Evolutionary conservation across 345 rosid species (phyloP), one percentile per base, ranked within the genome.

Genomic region (Corymbia maculata): DNA sequence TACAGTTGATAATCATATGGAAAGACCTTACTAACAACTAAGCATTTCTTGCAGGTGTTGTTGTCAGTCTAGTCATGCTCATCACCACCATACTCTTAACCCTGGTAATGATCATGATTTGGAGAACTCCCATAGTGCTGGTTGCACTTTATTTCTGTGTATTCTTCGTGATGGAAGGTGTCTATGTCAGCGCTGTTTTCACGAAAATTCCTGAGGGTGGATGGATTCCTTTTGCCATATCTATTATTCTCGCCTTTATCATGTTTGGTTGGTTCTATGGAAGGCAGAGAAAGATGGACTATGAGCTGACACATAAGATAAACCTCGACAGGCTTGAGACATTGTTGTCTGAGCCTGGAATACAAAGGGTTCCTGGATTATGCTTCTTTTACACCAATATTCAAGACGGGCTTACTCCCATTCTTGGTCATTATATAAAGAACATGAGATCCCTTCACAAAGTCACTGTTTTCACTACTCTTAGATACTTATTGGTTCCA

Each of bases 201-300:
- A 94, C 95, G 45, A 97, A 97, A 90, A 88, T 95, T 82, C 94
- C 93, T 3, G 96, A 95, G 88, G 97, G 98, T 16, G 98, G 99
- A 86, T 97, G 99, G 98, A 94, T 97, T 52, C 99, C 98, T 12
- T 96, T 97, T 45, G 98, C 95, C 30, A 95, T 97, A 32, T 96
- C 98, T 52, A 87, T 95, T 61, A 89, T 95, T 80, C 97, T 97
- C 52, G 95, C 97, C 24, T 90, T 96, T 88, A 92, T 95, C 36
- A 96, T 97, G 99, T 97, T 94, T 55, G 97, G 95, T 85, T 97
- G 98, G 98, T 96, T 95, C 86, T 94, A 95, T 16, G 98, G 99
- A 87, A 94, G 98, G 88, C 95, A 96, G 89, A 95, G 95, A 89
- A 95, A 95, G 94, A 90, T 95, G 12, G 95, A 94, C 84, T 94